Evolutionary conservation across 2,329 filamentous ascomycete genomes (phyloP).

Genomic region (Amauroascus verrucosus): DNA sequence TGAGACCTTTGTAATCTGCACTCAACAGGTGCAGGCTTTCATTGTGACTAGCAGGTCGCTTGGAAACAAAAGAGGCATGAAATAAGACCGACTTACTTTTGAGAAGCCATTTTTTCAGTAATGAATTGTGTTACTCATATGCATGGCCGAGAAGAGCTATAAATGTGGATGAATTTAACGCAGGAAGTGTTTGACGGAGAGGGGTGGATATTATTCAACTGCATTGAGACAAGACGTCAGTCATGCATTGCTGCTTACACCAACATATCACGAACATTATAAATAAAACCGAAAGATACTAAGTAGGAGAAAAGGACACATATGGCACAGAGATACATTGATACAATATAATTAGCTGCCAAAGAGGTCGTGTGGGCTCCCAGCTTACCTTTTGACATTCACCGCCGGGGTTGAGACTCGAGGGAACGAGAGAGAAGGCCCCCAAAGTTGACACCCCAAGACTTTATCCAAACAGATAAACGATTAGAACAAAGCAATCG

Average conservation of each 20-base stretch:
- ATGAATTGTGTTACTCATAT: constrained; percentile 1
- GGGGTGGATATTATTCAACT: constrained; percentile 1
- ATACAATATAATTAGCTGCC: background rate
- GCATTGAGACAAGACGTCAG: background rate
- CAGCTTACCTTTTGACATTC: background rate
- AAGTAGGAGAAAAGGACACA: background rate
- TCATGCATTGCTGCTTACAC: background rate
- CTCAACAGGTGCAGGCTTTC: background rate
- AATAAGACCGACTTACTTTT: constrained; percentile 10
- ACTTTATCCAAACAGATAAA: background rate
- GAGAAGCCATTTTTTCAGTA: constrained; percentile 8
- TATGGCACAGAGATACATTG: background rate
- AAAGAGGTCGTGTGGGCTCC: background rate
- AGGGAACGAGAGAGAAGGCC: background rate
- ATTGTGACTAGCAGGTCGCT: background rate
- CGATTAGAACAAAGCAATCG: background rate
- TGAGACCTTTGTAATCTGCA: background rate
- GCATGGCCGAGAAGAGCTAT: background rate
- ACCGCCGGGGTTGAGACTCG: background rate
- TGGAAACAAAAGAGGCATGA: background rate
- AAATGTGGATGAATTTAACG: background rate
- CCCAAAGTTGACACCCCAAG: background rate
- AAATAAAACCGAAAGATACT: background rate
- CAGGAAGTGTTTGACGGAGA: background rate
- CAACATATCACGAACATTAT: background rate